Conservation (phyloP, 2,329 filamentous ascomycete species). For the Whalleya microplaca region DNA sequence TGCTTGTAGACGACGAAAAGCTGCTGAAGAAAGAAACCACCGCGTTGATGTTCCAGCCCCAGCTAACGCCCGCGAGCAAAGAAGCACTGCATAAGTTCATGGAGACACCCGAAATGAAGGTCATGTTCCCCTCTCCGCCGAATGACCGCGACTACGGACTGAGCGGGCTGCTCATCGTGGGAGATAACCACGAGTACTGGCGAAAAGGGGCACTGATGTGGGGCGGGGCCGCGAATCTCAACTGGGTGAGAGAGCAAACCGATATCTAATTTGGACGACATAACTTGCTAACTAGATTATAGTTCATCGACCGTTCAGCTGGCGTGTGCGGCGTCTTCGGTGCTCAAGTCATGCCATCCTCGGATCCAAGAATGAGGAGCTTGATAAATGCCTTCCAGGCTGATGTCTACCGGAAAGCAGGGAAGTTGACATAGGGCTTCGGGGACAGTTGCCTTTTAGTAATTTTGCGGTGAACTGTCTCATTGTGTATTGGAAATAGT, state of each 20-base stretch:
- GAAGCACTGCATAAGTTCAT: constrained; percentile 33
- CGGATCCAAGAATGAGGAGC: constrained; percentile 41
- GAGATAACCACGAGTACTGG: constrained; percentile 41
- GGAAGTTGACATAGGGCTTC: constrained; percentile 10
- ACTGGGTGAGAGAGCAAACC: constrained; percentile 44
- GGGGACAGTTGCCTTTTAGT: too few species aligned
- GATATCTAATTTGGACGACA: constrained; percentile 4
- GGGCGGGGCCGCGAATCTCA: constrained; percentile 51
- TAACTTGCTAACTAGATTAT: background rate
- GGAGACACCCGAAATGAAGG: constrained; percentile 30
- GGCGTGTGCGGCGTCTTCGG: constrained; percentile 48
- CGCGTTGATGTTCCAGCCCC: constrained; percentile 51
- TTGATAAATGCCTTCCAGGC: constrained; percentile 44
- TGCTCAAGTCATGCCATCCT: constrained; percentile 47
- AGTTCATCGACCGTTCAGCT: constrained; percentile 41
- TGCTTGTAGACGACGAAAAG: constrained; percentile 53
- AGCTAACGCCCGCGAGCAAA: constrained; percentile 41
- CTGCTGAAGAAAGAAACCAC: constrained; percentile 48
- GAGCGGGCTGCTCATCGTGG: constrained; percentile 47
- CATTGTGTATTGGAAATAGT: too few species aligned
- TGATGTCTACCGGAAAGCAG: constrained; percentile 42
- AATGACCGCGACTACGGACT: constrained; percentile 46
- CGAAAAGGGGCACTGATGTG: constrained; percentile 47
- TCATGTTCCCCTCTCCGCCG: constrained; percentile 36
- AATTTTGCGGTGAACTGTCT: too few species aligned